Conservation (phyloP, 768 basidiomycete genomes). For the Trametopsis cervina region DNA sequence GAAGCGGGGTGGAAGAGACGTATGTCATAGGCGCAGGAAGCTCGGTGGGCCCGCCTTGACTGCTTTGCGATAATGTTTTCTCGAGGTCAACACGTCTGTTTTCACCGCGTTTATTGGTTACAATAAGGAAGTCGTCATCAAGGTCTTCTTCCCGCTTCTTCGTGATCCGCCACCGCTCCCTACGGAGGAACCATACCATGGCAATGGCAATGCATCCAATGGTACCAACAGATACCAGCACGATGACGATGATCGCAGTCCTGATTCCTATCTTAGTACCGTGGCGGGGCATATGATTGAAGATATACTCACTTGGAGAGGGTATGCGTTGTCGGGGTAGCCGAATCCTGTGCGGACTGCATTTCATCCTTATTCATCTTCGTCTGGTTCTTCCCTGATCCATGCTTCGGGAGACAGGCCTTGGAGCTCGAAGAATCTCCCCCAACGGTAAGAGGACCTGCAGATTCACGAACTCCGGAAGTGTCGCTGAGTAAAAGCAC, state of each 20-base stretch:
- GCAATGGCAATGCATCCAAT: constrained; percentile 34
- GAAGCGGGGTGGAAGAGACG: background rate
- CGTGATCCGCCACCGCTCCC: constrained; percentile 29
- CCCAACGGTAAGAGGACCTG: constrained; percentile 35
- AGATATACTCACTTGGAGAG: constrained; percentile 11
- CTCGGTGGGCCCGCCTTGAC: background rate
- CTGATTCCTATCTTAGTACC: constrained; percentile 20
- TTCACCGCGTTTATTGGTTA: background rate
- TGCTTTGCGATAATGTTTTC: background rate
- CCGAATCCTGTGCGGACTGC: background rate
- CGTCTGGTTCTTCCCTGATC: background rate
- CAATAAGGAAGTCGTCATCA: background rate
- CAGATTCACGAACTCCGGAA: constrained; percentile 32
- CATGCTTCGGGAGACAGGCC: constrained; percentile 19
- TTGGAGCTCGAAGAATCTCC: constrained; percentile 19
- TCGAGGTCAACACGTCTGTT: background rate
- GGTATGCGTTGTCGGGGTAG: constrained; percentile 6
- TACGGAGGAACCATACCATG: constrained; percentile 37
- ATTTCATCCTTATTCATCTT: background rate
- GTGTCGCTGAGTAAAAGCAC: constrained; percentile 40
- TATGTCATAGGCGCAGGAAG: background rate
- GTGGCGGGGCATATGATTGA: background rate
- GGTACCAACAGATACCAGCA: constrained; percentile 30
- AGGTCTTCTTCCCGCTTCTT: constrained; percentile 15
- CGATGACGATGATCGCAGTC: constrained; percentile 38